phyloP scores from a whole-genome alignment of 768 basidiomycete genomes.

The Tricholoma terreum region DNA sequence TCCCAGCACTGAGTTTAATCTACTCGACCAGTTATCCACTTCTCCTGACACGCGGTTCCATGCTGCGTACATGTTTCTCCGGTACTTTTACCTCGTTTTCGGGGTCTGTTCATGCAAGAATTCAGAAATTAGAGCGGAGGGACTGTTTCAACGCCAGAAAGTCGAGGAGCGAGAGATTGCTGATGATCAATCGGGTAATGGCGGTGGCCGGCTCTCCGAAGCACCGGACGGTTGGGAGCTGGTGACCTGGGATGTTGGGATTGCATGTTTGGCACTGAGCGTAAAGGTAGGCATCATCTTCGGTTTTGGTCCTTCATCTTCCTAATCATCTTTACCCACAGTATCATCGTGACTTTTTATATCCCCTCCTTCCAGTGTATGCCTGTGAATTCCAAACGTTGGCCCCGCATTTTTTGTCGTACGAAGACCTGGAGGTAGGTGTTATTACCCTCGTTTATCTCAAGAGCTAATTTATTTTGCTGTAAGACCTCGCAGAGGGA shows the following conservation, averaged over 20 bases:
- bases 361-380: constrained; percentile 51
- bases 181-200: constrained; percentile 7
- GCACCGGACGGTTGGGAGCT: constrained; percentile 28
- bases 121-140: not conserved
- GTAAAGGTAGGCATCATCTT: constrained; percentile 48
- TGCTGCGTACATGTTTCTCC: constrained; percentile 56
- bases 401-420: constrained; percentile 44
- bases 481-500: constrained; percentile 54
- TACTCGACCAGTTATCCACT: constrained; percentile 51
- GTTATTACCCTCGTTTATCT: not conserved
- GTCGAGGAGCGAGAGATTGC: not conserved
- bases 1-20: constrained; percentile 23
- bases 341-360: constrained; percentile 63
- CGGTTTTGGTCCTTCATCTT: not conserved
- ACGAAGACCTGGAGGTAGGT: constrained; percentile 53
- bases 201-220: not conserved
- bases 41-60: constrained; percentile 64
- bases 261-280: constrained; percentile 57
- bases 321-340: constrained; percentile 20
- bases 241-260: constrained; percentile 54
- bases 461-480: not conserved
- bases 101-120: not conserved
- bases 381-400: constrained; percentile 48
- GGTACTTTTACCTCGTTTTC: constrained; percentile 48
- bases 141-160: not conserved